Evolutionary conservation across 805 yeast genomes (phyloP), one percentile per base, ranked within the genome.

Genomic region (Lipomyces starkeyi): DNA sequence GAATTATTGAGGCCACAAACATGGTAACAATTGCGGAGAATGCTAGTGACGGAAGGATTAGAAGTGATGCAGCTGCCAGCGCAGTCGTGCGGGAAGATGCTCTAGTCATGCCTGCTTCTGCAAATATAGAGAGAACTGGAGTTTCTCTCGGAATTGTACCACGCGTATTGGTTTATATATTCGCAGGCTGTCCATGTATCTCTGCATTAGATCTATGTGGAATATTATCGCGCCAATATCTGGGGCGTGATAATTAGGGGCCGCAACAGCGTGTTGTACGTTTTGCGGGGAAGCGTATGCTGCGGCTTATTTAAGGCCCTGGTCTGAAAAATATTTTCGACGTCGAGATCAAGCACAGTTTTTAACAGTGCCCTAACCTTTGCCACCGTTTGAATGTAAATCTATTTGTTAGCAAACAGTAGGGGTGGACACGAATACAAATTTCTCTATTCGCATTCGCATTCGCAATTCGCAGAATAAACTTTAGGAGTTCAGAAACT

Each of bases 21-120:
- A 63, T 61, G n/a, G 68, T 61, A 17, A 65, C n/a, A n/a, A 65
- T 6, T 2, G 68, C 68, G 34, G 65, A 57, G 25, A 57, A n/a
- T 14, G 59, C 47, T n/a, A 65, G 61, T 49, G 61, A 49, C 11
- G 68, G 68, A 3, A 61, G 55, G 29, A 61, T 9, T 17, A 60
- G 52, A 14, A 65, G 47, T 7, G 32, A 27, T 11, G 62, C 62
- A 32, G 56, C 56, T 5, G 56, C 56, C 14, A 53, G 32, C 14
- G 56, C 32, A 1, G 56, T 25, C 14, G 56, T 25, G 27, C 56
- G 9, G 29, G 27, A 20, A 6, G 56, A 22, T 25, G n/a, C 8
- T 25, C 56, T 13, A 22, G 56, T 25, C 56, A 53, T 43, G 13
- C 17, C 20, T 43, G 49, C 49, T 4, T 3, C 22, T 43, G 49